phyloP scores from a whole-genome alignment of 108 stramenopile species.

The Cyclotella atomus region DNA sequence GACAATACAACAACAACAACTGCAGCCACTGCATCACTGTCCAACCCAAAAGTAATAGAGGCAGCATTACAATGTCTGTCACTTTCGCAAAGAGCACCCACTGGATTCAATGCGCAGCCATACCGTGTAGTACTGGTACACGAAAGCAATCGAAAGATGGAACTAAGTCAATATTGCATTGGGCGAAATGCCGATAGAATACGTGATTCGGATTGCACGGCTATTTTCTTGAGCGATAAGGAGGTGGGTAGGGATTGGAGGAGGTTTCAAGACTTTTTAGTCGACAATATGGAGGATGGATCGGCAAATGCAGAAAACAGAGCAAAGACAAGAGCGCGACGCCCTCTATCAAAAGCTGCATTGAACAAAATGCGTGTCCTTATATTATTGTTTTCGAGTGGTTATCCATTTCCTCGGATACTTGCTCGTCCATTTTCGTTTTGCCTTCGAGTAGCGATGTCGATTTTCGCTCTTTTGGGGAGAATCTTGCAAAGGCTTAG shows the following conservation, averaged over 20 bases:
- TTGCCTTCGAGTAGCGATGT: slow-evolving; percentile 55
- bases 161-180: slow-evolving; percentile 68
- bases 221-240: slow-evolving; percentile 87
- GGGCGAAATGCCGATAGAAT: slow-evolving; percentile 88
- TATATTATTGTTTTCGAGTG: slow-evolving; percentile 73
- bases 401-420: slow-evolving; percentile 76
- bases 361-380: slow-evolving; percentile 53
- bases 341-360: slow-evolving; percentile 21
- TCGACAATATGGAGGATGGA: slow-evolving; percentile 25
- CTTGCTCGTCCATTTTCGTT: slow-evolving; percentile 66
- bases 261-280: slow-evolving; percentile 48
- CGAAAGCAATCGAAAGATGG: slow-evolving; percentile 58
- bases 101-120: slow-evolving; percentile 92
- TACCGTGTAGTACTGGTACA: slow-evolving; percentile 82
- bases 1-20: background rate
- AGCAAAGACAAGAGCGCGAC: slow-evolving; percentile 13
- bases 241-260: slow-evolving; percentile 54
- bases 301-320: background rate
- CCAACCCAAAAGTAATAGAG: slow-evolving; percentile 53
- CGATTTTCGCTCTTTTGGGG: slow-evolving; percentile 45
- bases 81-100: slow-evolving; percentile 71
- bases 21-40: slow-evolving; percentile 44
- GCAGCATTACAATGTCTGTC: slow-evolving; percentile 53
- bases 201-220: slow-evolving; percentile 90
- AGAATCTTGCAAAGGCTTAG: slow-evolving; percentile 23